Conservation (phyloP, 768 basidiomycete species). For the Calocera viscosa region DNA sequence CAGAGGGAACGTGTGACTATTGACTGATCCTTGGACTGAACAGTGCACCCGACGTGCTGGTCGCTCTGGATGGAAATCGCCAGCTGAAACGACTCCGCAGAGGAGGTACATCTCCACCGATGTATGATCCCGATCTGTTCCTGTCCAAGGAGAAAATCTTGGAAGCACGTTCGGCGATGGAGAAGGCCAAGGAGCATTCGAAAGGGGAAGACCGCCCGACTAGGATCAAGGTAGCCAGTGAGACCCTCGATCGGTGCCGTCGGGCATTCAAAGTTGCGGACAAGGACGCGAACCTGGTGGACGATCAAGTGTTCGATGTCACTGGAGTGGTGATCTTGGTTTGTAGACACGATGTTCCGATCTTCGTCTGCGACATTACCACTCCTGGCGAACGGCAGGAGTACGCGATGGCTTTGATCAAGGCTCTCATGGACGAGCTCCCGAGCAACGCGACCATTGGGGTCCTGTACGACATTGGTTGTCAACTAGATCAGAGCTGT, state of each 20-base stretch:
- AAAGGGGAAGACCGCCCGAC: neutral
- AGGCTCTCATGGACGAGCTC: neutral
- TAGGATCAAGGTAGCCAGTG: neutral
- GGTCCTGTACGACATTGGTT: conserved; percentile 28
- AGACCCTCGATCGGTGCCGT: conserved; percentile 12
- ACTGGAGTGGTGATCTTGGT: conserved; percentile 13
- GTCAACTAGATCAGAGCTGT: conserved; percentile 27
- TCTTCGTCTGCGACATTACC: conserved; percentile 10
- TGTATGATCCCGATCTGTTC: neutral
- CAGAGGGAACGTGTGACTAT: no score
- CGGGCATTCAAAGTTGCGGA: conserved; percentile 11
- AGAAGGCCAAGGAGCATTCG: neutral
- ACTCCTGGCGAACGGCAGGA: conserved; percentile 11
- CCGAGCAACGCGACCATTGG: conserved; percentile 25
- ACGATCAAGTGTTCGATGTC: neutral
- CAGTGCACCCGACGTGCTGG: neutral
- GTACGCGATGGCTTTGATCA: conserved; percentile 9
- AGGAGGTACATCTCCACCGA: neutral
- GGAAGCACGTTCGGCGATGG: no score
- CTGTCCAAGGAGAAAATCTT: no score
- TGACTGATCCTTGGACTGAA: neutral
- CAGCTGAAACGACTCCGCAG: neutral
- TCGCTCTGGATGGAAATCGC: conserved; percentile 2
- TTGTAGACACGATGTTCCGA: conserved; percentile 11
- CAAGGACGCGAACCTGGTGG: conserved; percentile 2